Base-by-base conservation (phyloP, 345 rosid genomes). In the Gynandropsis gynandra region DNA sequence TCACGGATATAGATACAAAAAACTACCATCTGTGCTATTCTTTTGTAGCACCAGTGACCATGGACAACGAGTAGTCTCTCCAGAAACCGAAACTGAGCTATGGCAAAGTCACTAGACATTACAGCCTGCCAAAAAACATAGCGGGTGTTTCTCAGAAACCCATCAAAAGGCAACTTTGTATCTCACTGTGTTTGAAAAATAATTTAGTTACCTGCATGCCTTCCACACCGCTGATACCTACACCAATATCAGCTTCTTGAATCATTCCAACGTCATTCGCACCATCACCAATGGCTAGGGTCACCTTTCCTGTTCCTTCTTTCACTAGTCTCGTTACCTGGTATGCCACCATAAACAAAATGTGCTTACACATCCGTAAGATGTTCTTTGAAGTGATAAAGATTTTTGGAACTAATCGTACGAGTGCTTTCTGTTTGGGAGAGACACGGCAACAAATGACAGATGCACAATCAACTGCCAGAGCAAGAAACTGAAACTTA, bases 221-320 rank as follows among this genome's bases (percentile, higher is more conserved):
- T 68, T 87, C 96, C 68, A 81, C 72, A 17, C 96, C 96, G 44
- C 92, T 86, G 68, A 86, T 86, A 9, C 95, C 92, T 20, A 86
- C 74, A 47, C 95, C 95, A 52, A 87, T 83, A 61, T 83, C 96
- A 12, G 96, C 96, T 82, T 80, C 96, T 73, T 87, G 96, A 76
- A 87, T 87, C 93, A 87, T 87, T 47, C 96, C 81, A 37, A 83
- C 89, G 57, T 87, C 96, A 48, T 81, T 87, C 62, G 96, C 93
- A 0, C 89, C 96, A 13, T 87, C 96, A 18, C 96, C 96, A 24
- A 83, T 77, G 16, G 96, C 93, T 47, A 87, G 61, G 44, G 82
- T 83, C 32, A 81, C 79, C 58, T 45, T 81, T 29, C 89, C 87
- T 9, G 96, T 81, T 46, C 72, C 72, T 66, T 79, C 63, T 68